phyloP scores from a whole-genome alignment of 2,329 filamentous ascomycete species.

The Fusarium newnesense region DNA sequence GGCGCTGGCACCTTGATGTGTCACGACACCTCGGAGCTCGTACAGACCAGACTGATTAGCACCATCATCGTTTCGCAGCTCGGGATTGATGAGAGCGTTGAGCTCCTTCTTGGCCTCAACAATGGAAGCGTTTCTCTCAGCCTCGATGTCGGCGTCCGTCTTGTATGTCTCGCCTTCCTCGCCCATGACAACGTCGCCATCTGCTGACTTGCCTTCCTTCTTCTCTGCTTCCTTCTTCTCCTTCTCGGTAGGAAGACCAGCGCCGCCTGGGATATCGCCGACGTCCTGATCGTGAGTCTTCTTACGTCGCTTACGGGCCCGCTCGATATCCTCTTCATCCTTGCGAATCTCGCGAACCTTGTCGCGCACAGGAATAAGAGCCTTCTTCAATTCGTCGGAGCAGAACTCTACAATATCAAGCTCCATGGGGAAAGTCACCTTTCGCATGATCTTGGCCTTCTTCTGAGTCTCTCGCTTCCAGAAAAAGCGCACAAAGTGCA shows the following conservation, averaged over 20 bases:
- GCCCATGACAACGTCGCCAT: conserved; percentile 78
- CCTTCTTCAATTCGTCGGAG: conserved; percentile 85
- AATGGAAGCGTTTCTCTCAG: conserved; percentile 80
- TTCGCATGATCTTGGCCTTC: conserved; percentile 99
- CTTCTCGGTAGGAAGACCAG: conserved; percentile 62
- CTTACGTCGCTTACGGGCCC: conserved; percentile 92
- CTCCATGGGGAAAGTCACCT: conserved; percentile 95
- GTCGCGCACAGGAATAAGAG: conserved; percentile 91
- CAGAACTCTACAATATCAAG: conserved; percentile 95
- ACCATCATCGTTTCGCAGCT: conserved; percentile 79
- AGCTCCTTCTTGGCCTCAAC: conserved; percentile 89
- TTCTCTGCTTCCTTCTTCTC: conserved; percentile 63
- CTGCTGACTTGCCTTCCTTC: conserved; percentile 58
- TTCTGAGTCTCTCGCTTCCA: conserved; percentile 97
- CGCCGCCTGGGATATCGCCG: conserved; percentile 57
- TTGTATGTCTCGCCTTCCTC: conserved; percentile 75
- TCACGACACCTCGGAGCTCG: conserved; percentile 92
- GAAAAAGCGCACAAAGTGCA: conserved; percentile 98
- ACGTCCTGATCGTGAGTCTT: conserved; percentile 61
- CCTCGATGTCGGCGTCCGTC: conserved; percentile 92
- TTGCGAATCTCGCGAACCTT: conserved; percentile 95
- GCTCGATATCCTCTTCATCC: conserved; percentile 92
- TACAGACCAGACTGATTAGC: conserved; percentile 96
- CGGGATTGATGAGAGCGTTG: conserved; percentile 77
- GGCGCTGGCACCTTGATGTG: conserved; percentile 94